Evolutionary conservation across 2,329 filamentous ascomycete species (phyloP), one percentile per base, ranked within the genome.

Genomic region (Cladophialophora bantiana): DNA sequence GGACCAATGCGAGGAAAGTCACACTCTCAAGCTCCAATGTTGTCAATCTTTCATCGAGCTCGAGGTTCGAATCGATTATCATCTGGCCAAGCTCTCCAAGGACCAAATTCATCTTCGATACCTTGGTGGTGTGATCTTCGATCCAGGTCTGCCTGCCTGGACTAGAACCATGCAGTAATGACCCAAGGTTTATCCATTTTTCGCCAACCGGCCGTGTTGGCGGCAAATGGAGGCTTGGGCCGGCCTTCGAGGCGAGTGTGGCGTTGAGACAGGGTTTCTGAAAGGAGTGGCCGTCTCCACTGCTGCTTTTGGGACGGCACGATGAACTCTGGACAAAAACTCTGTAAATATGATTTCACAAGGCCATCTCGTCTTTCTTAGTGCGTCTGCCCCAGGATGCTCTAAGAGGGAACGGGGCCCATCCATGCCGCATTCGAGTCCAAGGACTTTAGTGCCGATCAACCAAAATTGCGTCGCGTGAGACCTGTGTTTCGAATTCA

Each of bases 261-360:
- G 63, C 63, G 56, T 65, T 56, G 42, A 26, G 55, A 65, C 48
- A 59, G 40, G 31, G 26, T 50, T 31, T 64, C 38, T 38, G 9
- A 38, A 34, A 34, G 45, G 20, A 32, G 20, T 53, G 10, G n/a
- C 18, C 15, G 48, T 62, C 60, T 61, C 65, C 61, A 64, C 59
- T 64, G 34, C 52, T 52, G 50, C 42, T 56, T 34, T 61, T 38
- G 56, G 50, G 56, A 36, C 61, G 65, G 60, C 65, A 60, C 42
- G 38, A 52, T 55, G 42, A 38, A 58, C 50, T 48, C 45, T 34
- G 57, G 40, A 50, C 26, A 50, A n/a, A 48, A 34, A 42, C 31
- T 38, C 35, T 62, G 10, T 40, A 45, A 32, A 32, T 53, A 42
- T 53, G 59, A 34, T 54, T 60, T 9, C 15, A 40, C 45, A 32